Conservation (phyloP, 192 early-diverging fungal genomes). For the Coemansia sp. region DNA sequence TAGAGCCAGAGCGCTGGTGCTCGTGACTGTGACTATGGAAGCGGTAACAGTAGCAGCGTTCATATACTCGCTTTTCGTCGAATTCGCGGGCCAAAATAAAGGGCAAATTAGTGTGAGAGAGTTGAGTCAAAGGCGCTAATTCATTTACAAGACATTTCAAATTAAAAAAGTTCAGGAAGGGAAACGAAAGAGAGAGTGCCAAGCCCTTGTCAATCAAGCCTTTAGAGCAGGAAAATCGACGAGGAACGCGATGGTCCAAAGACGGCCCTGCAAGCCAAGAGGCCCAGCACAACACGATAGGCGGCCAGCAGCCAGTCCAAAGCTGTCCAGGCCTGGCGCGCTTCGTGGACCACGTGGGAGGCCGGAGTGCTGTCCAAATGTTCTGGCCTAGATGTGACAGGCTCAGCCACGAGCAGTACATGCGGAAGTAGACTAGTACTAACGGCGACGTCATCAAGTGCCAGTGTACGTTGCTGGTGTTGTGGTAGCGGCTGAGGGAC, state of each 20-base stretch:
- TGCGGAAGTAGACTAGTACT: not conserved
- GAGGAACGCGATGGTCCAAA: slow-evolving; percentile 42
- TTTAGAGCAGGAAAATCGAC: slow-evolving; percentile 20
- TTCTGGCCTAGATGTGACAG: not conserved
- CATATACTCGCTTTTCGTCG: slow-evolving; percentile 2
- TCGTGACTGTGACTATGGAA: not conserved
- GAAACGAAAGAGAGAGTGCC: not conserved
- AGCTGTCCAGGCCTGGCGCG: slow-evolving; percentile 39
- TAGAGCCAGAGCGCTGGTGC: not conserved
- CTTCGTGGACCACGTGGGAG: not conserved
- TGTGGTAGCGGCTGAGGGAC: slow-evolving; percentile 16
- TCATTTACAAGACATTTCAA: slow-evolving; percentile 14
- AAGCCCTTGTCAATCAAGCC: not conserved
- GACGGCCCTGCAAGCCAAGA: slow-evolving; percentile 41
- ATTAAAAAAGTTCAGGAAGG: not conserved
- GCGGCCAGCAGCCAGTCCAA: slow-evolving; percentile 48
- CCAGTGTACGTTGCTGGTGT: slow-evolving; percentile 4
- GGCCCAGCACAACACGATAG: slow-evolving; percentile 40
- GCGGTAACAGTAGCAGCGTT: slow-evolving; percentile 1
- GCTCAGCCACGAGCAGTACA: not conserved
- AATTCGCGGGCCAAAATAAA: not conserved
- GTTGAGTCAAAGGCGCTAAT: not conserved
- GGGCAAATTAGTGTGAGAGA: not conserved
- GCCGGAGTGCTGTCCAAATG: not conserved
- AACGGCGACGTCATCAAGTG: not conserved